Conservation (phyloP, 2,329 filamentous ascomycete genomes). For the Colletotrichum tropicicola region DNA sequence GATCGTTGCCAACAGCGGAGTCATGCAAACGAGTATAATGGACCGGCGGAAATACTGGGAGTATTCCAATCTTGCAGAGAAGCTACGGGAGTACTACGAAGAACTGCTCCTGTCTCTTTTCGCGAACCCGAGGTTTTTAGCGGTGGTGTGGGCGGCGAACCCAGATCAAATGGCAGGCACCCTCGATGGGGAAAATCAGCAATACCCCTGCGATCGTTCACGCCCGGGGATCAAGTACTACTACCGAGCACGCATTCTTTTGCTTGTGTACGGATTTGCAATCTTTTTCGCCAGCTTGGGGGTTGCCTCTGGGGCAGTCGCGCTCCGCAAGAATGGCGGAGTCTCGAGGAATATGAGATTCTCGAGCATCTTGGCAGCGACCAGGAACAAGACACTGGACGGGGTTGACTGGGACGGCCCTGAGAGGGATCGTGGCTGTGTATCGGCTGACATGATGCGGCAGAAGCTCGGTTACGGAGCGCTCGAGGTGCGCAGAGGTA, state of each 20-base stretch:
- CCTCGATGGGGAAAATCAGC: neutral
- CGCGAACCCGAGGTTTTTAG: constrained; percentile 41
- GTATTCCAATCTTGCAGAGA: constrained; percentile 31
- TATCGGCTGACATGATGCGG: neutral
- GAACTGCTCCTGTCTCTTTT: constrained; percentile 44
- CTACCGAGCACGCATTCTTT: constrained; percentile 39
- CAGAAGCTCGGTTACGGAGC: neutral
- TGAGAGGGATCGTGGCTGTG: fast-evolving
- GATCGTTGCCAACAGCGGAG: constrained; percentile 38
- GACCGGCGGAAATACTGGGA: constrained; percentile 38
- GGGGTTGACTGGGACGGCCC: constrained; percentile 34
- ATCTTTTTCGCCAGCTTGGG: constrained; percentile 36
- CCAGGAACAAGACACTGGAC: constrained; percentile 43
- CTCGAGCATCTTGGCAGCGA: constrained; percentile 46
- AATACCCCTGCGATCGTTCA: constrained; percentile 38
- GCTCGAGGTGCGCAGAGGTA: too few relatives aligned
- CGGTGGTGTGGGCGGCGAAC: constrained; percentile 41
- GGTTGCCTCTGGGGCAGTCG: constrained; percentile 37
- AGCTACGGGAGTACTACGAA: constrained; percentile 40
- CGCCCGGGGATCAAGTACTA: constrained; percentile 37
- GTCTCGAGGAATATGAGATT: constrained; percentile 43
- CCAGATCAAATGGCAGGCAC: constrained; percentile 23
- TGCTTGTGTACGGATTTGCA: constrained; percentile 41
- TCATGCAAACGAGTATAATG: constrained; percentile 50
- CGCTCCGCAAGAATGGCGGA: constrained; percentile 39